Base-by-base conservation (phyloP, 371 early-diverging fungal genomes). In the Circinella umbellata region DNA sequence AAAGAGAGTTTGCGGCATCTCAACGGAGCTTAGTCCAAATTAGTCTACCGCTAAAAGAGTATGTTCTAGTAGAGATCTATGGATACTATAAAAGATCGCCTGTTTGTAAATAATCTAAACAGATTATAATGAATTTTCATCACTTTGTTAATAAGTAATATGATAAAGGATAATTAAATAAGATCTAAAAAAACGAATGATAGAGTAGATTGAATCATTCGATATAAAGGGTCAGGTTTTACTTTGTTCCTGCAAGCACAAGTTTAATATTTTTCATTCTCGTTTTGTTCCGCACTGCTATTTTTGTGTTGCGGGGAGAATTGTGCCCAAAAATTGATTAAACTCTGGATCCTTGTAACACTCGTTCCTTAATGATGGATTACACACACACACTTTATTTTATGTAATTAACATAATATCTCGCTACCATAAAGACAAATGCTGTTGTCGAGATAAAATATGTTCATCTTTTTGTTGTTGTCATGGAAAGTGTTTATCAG, bases 1-100 rank as follows among this genome's bases (percentile, higher is more conserved):
- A 37, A 65, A 65, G n/a, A 15, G 15, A 9, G 57, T 49, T 54
- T n/a, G 54, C 67, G 36, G 57, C 66, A 49, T 57, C 57, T 57
- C 14, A 14, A 57, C 57, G 35, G 57, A 34, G 57, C 57, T 34
- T 42, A 18, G 13, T 34, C 57, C 57, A 57, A 57, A 17, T 57
- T 18, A 34, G 42, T 9, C 13, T 27, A n/a, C 27, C 57, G 57
- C 57, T 13, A 57, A 42, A 42, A 9, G 42, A 3, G 6, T 1
- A 42, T 42, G 42, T 13, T 51, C 51, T 51, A n/a, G 15, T 51
- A 51, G 15, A 42, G 42, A 11, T 42, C 9, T 42, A 3, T 42
- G 11, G 6, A 42, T 42, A 42, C 8, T 53, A 15, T 53, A 18
- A n/a, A 57, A 57, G 57, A 57, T 57, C 57, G 27, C 34, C 27